Evolutionary conservation across 2,329 filamentous ascomycete species (phyloP).

Genomic region (Sclerotinia trifoliorum): DNA sequence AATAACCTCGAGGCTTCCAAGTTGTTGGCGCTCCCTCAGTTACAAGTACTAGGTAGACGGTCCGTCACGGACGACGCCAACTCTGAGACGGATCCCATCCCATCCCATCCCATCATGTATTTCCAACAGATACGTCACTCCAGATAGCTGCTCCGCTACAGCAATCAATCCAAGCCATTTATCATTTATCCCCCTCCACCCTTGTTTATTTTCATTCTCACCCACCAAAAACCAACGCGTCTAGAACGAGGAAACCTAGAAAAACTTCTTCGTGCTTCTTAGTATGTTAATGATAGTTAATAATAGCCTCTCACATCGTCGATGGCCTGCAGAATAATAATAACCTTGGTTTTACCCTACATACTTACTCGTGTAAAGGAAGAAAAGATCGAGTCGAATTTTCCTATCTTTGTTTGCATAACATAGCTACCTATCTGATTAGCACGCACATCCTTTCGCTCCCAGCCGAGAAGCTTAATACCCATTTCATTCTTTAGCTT

Average conservation of each 20-base stretch:
- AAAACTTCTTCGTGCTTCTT: neutral
- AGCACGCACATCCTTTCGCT: neutral
- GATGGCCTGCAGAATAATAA: neutral
- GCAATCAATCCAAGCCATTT: neutral
- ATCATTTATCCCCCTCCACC: slow-evolving; percentile 2
- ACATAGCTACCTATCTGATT: neutral
- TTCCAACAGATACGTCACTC: neutral
- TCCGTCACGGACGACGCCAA: neutral
- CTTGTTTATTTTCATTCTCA: neutral
- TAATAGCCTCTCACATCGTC: neutral
- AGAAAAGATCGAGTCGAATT: neutral
- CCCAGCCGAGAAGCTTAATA: neutral
- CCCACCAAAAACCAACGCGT: neutral
- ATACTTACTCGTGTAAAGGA: neutral
- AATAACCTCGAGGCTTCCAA: neutral
- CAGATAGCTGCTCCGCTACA: neutral
- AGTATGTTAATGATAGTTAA: neutral
- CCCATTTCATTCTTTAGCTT: neutral
- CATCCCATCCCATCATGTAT: neutral
- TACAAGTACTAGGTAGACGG: too few relatives aligned
- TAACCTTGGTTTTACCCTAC: slow-evolving; percentile 10
- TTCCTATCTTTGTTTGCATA: neutral
- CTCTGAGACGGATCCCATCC: neutral
- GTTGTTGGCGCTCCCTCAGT: neutral
- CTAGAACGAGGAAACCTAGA: neutral